These are phyloP conservation scores for Coccomyxa subellipsoidea DNA, from an alignment of 163 green algal genomes.

Conservation along the genomic window DNA sequence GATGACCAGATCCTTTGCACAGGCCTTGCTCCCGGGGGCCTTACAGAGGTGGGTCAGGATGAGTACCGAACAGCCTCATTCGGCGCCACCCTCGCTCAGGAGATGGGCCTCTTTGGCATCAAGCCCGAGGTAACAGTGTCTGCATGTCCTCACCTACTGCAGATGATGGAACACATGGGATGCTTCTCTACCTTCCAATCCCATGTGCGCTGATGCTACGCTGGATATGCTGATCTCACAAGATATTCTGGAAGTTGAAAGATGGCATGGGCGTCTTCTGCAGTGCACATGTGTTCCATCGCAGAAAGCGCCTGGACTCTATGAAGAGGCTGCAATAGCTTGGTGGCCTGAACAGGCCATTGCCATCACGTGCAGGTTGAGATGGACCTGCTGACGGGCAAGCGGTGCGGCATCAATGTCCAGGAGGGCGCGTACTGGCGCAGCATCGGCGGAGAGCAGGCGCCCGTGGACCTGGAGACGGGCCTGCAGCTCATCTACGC, in stretches of 20 bases:
- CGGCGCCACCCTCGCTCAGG: constrained; percentile 53
- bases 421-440: constrained; percentile 66
- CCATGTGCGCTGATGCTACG: no score
- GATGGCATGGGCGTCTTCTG: no score
- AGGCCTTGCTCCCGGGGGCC: constrained; percentile 67
- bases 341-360: neutral
- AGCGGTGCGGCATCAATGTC: constrained; percentile 49
- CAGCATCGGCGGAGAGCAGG: constrained; percentile 67
- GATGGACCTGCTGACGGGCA: constrained; percentile 61
- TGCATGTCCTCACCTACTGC: neutral
- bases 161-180: no score
- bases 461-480: constrained; percentile 68
- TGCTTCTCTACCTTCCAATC: no score
- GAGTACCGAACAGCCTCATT: constrained; percentile 47
- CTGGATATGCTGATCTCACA: no score
- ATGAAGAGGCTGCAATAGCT: neutral
- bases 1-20: constrained; percentile 69
- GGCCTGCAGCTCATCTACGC: constrained; percentile 76
- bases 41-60: constrained; percentile 60
- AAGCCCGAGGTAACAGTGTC: constrained; percentile 53
- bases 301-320: no score
- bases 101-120: constrained; percentile 82
- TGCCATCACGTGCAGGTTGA: constrained; percentile 16
- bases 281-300: no score
- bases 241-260: no score